phyloP scores from a whole-genome alignment of 192 early-diverging fungal genomes.

The Piromyces finnis region DNA sequence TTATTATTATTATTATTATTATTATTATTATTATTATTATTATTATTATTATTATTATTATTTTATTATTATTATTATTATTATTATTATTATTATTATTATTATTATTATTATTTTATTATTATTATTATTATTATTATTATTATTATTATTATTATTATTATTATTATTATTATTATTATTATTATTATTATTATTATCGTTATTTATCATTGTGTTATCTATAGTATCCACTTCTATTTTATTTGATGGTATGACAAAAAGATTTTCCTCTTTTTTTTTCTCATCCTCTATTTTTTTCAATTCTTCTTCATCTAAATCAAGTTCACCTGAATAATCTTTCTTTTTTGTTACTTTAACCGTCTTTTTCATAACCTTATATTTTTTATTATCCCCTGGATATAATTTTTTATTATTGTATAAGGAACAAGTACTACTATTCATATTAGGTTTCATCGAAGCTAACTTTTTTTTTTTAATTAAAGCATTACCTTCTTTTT shows the following conservation, averaged over 20 bases:
- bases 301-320: background rate
- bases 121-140: too few species aligned
- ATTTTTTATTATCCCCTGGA: background rate
- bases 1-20: too few species aligned
- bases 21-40: too few species aligned
- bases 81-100: too few species aligned
- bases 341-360: background rate
- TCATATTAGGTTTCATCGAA: background rate
- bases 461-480: background rate
- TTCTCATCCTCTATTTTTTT: background rate
- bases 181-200: too few species aligned
- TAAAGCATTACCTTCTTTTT: background rate
- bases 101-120: too few species aligned
- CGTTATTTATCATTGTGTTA: too few species aligned
- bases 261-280: background rate
- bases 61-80: too few species aligned
- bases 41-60: background rate
- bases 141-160: too few species aligned
- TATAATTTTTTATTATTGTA: background rate
- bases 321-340: background rate
- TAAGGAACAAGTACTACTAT: background rate
- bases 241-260: background rate
- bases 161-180: too few species aligned
- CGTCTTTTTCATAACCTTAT: background rate
- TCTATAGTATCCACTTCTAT: too few species aligned